Base-by-base conservation (phyloP, 225 moss, liverwort and hornwort genomes). In the Bryum argenteum region DNA sequence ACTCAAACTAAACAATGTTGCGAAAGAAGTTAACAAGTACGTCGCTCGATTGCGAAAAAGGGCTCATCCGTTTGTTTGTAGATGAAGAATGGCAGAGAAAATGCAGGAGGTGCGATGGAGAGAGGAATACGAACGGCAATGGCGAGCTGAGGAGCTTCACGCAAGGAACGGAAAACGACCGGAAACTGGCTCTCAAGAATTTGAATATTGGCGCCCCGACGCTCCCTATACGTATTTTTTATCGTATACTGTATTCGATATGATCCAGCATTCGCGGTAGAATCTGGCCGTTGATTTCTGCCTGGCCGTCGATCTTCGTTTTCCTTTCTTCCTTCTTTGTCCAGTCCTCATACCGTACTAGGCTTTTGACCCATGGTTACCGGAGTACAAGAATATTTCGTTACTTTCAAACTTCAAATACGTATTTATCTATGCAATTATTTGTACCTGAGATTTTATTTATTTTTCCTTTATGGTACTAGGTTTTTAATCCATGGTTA, bases 151-250 rank as follows among this genome's bases (percentile, higher is more conserved):
- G 9, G 2, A 24, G 22, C 23, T 57, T 28, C 15, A n/a, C 33
- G 37, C 54, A 13, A 42, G 42, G 26, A 78, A 72, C 65, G 78
- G 60, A 75, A 69, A 70, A 11, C 60, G 75, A 71, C 55, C 57
- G 51, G 22, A 58, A 67, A 38, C 18, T 22, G 23, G 75, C 69
- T 53, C 26, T 50, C 60, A 15, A 17, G 13, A 60, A 48, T 83
- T 83, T 83, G 83, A 83, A 83, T 72, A 55, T 83, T 79, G 83
- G 79, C 75, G 83, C 79, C 75, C 79, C 75, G 76, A 79, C 47
- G 53, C 38, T 19, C 15, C 1, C 2, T 3, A 1, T 14, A 16
- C 40, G 78, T 82, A 71, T 63, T 67, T 0, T 0, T 21, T 18
- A 50, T 0, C 0, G 13, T 45, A 39, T 0, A 0, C 0, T 0